Evolutionary conservation across 805 yeast genomes (phyloP).

Genomic region (Cyberlindnera xylosilytica): DNA sequence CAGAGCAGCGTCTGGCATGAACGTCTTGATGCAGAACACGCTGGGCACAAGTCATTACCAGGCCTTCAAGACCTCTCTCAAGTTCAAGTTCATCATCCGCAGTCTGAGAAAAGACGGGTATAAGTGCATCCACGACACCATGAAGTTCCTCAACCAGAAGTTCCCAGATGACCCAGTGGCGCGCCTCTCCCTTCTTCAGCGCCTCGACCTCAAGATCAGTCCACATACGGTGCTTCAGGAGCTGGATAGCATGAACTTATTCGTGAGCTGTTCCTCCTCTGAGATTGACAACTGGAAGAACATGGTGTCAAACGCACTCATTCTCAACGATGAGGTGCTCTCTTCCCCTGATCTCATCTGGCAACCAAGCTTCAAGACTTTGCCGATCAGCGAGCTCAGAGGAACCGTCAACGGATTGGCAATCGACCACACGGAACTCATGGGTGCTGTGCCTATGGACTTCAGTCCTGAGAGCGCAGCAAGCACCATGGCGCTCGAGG

Average conservation of each 20-base stretch:
- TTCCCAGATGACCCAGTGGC: slow-evolving; percentile 20
- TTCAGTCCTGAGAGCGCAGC: background rate
- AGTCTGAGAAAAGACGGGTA: slow-evolving; percentile 24
- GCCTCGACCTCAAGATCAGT: slow-evolving; percentile 14
- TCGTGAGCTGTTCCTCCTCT: slow-evolving; percentile 7
- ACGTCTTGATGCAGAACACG: slow-evolving; percentile 20
- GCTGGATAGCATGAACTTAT: slow-evolving; percentile 20
- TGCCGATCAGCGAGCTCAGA: slow-evolving; percentile 4
- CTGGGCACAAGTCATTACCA: slow-evolving; percentile 23
- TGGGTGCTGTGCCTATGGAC: background rate
- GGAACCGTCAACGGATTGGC: background rate
- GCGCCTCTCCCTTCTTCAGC: slow-evolving; percentile 13
- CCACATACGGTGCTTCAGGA: slow-evolving; percentile 17
- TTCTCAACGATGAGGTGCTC: slow-evolving; percentile 17
- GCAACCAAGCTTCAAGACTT: slow-evolving; percentile 22
- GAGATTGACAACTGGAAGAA: slow-evolving; percentile 8
- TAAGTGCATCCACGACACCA: slow-evolving; percentile 24
- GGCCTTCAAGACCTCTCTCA: slow-evolving; percentile 25
- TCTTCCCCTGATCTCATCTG: slow-evolving; percentile 20
- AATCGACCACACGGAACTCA: background rate
- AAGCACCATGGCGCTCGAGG: slow-evolving; percentile 4
- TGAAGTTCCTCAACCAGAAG: slow-evolving; percentile 19
- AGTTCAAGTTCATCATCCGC: slow-evolving; percentile 23
- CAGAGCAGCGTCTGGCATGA: slow-evolving; percentile 19
- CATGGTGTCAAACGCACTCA: slow-evolving; percentile 1